Evolutionary conservation across 2,329 filamentous ascomycete genomes (phyloP), one percentile per base, ranked within the genome.

Genomic region (Ophiosphaerella korrae): DNA sequence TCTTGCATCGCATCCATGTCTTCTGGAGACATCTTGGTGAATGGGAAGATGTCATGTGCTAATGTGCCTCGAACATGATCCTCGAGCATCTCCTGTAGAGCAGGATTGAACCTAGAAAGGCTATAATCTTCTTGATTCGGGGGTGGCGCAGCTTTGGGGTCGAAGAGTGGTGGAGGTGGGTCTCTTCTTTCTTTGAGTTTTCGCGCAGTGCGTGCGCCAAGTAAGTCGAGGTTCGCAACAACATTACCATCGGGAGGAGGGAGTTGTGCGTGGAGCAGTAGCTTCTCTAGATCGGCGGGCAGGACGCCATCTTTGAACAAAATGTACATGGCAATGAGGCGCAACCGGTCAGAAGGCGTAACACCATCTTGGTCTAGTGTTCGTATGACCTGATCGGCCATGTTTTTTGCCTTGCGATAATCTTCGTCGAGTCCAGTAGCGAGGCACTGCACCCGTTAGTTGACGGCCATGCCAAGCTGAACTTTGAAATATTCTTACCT

Each of bases 401-500:
- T 77, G 64, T 95, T 91, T 75, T 95, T 97, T 8, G 93, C 89
- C 71, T 94, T 96, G 66, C 88, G 88, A 67, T 88, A 89, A 67
- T 97, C 92, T 74, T 97, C 93, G 63, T 97, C 94, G 5, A 97
- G 78, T 0, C 94, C 94, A 0, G 94, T 97, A 8, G 92, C 89
- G 58, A 99, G 81, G 24, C 86, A 90, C 80, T 84, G 32, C 5
- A 9, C 7, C 11, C 7, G 48, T 60, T 33, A 58, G 50, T 29
- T 26, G 9, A 36, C 34, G 21, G 7, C n/a, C 3, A 21, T 6
- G 2, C 7, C 13, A 4, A 8, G 4, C 1, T 38, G 12, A 23
- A n/a, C n/a, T n/a, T n/a, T n/a, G n/a, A n/a, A n/a, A 13, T n/a
- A 18, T 7, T 53, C 63, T 49, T 64, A 83, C 81, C 75, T 97